Base-by-base conservation (phyloP, 2,329 filamentous ascomycete species). In the Lecanosticta acicola region DNA sequence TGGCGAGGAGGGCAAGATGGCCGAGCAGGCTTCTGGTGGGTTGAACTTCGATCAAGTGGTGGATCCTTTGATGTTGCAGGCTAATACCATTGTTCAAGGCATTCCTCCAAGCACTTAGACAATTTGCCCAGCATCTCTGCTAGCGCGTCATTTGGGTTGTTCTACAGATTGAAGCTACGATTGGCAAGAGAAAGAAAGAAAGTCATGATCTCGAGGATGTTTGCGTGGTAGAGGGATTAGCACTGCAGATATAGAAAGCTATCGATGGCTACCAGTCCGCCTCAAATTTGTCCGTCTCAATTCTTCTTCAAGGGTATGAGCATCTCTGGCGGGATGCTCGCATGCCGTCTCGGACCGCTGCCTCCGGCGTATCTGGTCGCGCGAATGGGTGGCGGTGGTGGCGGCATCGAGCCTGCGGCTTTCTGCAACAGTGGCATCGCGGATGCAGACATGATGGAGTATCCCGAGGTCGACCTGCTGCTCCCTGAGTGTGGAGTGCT, bases 11-110 rank as follows among this genome's bases (percentile, higher is more conserved):
- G 39, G 19, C 21, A 35, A 55, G 32, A 18, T 32, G 37, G 66
- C 66, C 16, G 62, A 68, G 61, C 59, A 66, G 59, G 69, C 68
- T 46, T 44, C 44, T 34, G 48, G 48, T 50, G 32, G 33, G 34
- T 29, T 54, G 20, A 39, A 55, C 39, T 45, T 50, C 33, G 35
- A 32, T 19, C 43, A 49, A 17, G 43, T 50, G n/a, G 45, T 45
- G 24, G 49, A 52, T 41, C 51, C 51, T 8, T 32, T 56, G 19
- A 20, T 56, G 16, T 45, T 48, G 41, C 46, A 51, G 46, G 48
- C 53, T 53, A 50, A 53, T 39, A 42, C 36, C 32, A 52, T 56
- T 19, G 41, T 49, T 24, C 48, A 41, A 56, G 54, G 54, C 39
- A 56, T 56, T 46, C 54, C 54, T 40, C 50, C 46, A 10, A 49